phyloP scores from a whole-genome alignment of 352 stramenopile genomes.

The Pythium dissimile region DNA sequence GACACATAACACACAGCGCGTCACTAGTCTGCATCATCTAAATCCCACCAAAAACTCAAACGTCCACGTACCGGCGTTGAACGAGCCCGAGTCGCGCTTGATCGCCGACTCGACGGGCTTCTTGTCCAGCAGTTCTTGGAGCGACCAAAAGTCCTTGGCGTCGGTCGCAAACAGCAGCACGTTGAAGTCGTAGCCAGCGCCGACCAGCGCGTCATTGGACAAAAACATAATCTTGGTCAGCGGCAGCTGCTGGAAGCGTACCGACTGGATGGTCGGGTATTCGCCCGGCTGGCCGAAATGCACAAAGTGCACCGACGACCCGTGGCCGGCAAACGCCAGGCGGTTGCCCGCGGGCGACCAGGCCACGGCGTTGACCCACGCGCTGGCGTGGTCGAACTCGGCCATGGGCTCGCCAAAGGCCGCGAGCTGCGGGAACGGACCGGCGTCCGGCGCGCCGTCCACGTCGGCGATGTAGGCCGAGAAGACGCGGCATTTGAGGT shows the following conservation, averaged over 20 bases:
- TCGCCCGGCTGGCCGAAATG: constrained; percentile 71
- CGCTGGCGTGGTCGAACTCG: constrained; percentile 86
- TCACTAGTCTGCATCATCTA: no score
- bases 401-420: constrained; percentile 79
- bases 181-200: constrained; percentile 91
- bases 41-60: background rate
- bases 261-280: constrained; percentile 79
- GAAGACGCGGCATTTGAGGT: constrained; percentile 94
- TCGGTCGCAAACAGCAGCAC: constrained; percentile 85
- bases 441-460: constrained; percentile 64
- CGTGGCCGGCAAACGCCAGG: constrained; percentile 89
- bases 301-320: constrained; percentile 90
- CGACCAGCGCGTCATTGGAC: constrained; percentile 84
- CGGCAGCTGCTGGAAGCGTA: constrained; percentile 86
- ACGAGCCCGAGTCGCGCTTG: constrained; percentile 58
- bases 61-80: constrained; percentile 53
- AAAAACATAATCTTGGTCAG: constrained; percentile 87
- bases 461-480: constrained; percentile 84
- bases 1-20: background rate
- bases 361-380: constrained; percentile 90
- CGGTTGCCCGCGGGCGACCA: constrained; percentile 89
- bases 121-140: constrained; percentile 76
- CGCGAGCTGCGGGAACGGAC: constrained; percentile 69
- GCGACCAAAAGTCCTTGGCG: constrained; percentile 78
- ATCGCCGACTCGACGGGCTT: constrained; percentile 53